phyloP scores from a whole-genome alignment of 345 rosid genomes.

The Stellera chamaejasme region DNA sequence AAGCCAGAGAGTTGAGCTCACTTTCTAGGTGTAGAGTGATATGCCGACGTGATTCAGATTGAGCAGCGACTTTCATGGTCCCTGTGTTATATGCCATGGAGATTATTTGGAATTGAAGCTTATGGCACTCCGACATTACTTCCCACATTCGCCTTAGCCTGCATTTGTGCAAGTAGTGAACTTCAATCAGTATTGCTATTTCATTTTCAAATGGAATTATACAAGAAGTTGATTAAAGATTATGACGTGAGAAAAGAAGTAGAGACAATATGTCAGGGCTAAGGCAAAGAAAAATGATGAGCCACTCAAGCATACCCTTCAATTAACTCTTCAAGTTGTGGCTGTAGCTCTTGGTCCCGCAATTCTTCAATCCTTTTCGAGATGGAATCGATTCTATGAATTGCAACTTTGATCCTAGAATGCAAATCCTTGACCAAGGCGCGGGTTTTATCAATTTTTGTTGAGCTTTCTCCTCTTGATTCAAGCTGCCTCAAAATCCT shows the following conservation, averaged over 20 bases:
- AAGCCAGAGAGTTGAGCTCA: constrained; percentile 47
- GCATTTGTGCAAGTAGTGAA: constrained; percentile 12
- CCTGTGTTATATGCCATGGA: constrained; percentile 36
- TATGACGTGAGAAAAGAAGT: neutral
- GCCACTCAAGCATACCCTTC: constrained; percentile 48
- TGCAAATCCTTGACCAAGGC: constrained; percentile 84
- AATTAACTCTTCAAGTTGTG: constrained; percentile 92
- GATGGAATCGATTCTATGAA: constrained; percentile 82
- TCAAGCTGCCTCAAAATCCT: constrained; percentile 58
- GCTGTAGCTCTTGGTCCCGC: constrained; percentile 92
- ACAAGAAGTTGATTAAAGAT: too few species aligned
- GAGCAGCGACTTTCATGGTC: constrained; percentile 36
- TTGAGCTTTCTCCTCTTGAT: constrained; percentile 45
- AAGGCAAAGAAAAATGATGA: neutral
- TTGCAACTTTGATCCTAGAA: constrained; percentile 91
- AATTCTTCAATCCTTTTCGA: constrained; percentile 86
- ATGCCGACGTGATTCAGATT: constrained; percentile 60
- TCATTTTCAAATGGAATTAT: too few species aligned
- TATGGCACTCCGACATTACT: constrained; percentile 86
- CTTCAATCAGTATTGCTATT: neutral
- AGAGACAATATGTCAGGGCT: neutral
- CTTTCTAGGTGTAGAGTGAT: constrained; percentile 55
- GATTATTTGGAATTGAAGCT: constrained; percentile 55
- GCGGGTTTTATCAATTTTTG: constrained; percentile 71
- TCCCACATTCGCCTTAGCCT: constrained; percentile 97